Evolutionary conservation across 768 basidiomycete species (phyloP), one percentile per base, ranked within the genome.

Genomic region (Collybia sordida): DNA sequence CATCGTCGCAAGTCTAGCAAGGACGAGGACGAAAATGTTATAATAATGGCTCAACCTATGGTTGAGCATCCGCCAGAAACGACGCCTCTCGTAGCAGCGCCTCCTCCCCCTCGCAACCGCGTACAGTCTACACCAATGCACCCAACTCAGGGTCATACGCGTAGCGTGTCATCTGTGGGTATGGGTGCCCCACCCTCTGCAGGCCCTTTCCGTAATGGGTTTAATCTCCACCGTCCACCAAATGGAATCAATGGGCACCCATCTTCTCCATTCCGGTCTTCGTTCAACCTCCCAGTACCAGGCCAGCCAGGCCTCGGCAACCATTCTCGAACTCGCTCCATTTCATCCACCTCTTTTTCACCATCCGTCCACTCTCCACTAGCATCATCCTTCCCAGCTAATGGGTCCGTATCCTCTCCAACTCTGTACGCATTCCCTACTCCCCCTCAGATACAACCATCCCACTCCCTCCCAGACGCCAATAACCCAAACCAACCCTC

Each of bases 301-400:
- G 37, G 50, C 24, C 50, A 60, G 43, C 62, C 64, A 17, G 65
- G 55, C 2, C 31, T 2, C 31, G 31, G 31, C 31, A 31, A 14
- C 9, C 77, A 79, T 62, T 56, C 68, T 18, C 75, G 78, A 24
- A 74, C 73, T 8, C 72, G 75, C 14, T 79, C 81, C 3, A 70
- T 79, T 40, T 81, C 82, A 5, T 69, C 77, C 6, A 50, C 39
- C 3, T 73, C 78, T 2, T 80, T 78, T 58, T 69, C 74, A 3
- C 79, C 80, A 1, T 61, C 71, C 22, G 66, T 72, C 3, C 79
- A 76, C 3, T 82, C 82, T 1, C 81, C 81, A 4, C 72, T 83
- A 12, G 69, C 77, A 8, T 57, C 72, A 15, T 67, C 46, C 24
- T 72, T 48, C 49, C 61, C 52, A 34, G 48, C 35, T 11, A 55